phyloP scores from a whole-genome alignment of 202 grass and related monocot genomes.

The Panicum virgatum region DNA sequence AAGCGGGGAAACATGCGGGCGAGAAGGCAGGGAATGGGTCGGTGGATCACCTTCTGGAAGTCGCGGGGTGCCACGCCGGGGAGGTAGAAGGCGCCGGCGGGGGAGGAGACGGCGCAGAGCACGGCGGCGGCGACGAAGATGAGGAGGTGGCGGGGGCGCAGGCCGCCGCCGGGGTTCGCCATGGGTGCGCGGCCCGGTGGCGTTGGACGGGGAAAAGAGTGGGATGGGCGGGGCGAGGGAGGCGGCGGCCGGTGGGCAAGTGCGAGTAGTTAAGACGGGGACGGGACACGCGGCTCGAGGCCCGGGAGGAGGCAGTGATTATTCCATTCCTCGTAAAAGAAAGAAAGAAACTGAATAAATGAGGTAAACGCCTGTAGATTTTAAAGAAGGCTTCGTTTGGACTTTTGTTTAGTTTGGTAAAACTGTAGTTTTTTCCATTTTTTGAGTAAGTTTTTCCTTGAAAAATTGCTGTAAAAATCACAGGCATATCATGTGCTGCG shows the following conservation, averaged over 20 bases:
- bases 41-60: slow-evolving; percentile 57
- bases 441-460: no score
- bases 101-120: neutral
- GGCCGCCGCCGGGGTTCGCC: slow-evolving; percentile 45
- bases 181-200: slow-evolving; percentile 27
- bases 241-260: neutral
- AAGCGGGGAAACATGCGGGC: neutral
- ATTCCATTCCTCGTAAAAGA: neutral
- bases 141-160: slow-evolving; percentile 1
- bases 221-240: neutral
- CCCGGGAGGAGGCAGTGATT: neutral
- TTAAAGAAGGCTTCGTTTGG: neutral
- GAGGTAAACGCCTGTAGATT: neutral
- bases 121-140: neutral
- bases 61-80: slow-evolving; percentile 77
- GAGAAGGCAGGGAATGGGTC: neutral
- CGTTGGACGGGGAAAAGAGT: neutral
- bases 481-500: no score
- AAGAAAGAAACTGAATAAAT: neutral
- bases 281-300: slow-evolving; percentile 5
- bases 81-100: slow-evolving; percentile 70
- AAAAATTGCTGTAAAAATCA: neutral
- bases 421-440: no score
- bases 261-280: slow-evolving; percentile 15
- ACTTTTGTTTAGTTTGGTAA: neutral